These are phyloP conservation scores for Yamadazyma pseudoaaseri DNA, from an alignment of 1,139 yeast species.

Conservation along the genomic window DNA sequence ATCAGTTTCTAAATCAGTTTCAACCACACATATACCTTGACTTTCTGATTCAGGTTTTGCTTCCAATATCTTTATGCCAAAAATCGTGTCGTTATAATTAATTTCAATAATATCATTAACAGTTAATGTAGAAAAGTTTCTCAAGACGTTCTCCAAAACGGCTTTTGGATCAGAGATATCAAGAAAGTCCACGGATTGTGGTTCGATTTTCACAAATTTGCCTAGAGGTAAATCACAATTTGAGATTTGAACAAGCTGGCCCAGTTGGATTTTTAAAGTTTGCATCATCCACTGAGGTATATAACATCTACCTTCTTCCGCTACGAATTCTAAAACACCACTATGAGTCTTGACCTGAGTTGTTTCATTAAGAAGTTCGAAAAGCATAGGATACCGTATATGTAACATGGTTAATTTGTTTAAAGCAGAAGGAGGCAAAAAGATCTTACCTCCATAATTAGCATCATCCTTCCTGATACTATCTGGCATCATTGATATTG, in stretches of 20 bases:
- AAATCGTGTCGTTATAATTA: constrained; percentile 75
- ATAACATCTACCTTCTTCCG: constrained; percentile 96
- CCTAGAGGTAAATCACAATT: constrained; percentile 85
- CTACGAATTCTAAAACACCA: constrained; percentile 94
- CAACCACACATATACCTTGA: constrained; percentile 87
- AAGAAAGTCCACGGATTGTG: constrained; percentile 89
- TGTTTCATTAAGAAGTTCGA: constrained; percentile 72
- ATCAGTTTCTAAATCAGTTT: constrained; percentile 94
- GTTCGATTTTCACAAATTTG: constrained; percentile 86
- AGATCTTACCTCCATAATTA: constrained; percentile 95
- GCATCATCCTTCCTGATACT: constrained; percentile 73
- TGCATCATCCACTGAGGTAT: constrained; percentile 97
- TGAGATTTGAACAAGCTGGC: constrained; percentile 71
- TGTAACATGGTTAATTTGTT: constrained; percentile 82
- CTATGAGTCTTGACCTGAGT: constrained; percentile 66
- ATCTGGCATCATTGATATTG: constrained; percentile 89
- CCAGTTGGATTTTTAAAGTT: constrained; percentile 71
- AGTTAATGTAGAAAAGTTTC: constrained; percentile 87
- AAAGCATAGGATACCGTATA: constrained; percentile 94
- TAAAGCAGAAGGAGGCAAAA: constrained; percentile 89
- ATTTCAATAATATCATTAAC: constrained; percentile 84
- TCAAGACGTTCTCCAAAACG: constrained; percentile 85
- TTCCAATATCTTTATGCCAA: constrained; percentile 81
- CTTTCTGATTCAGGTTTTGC: constrained; percentile 70
- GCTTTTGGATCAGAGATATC: constrained; percentile 97